These are phyloP conservation scores for Comarum palustre DNA, from an alignment of 306 rosid genomes.

Conservation along the genomic window DNA sequence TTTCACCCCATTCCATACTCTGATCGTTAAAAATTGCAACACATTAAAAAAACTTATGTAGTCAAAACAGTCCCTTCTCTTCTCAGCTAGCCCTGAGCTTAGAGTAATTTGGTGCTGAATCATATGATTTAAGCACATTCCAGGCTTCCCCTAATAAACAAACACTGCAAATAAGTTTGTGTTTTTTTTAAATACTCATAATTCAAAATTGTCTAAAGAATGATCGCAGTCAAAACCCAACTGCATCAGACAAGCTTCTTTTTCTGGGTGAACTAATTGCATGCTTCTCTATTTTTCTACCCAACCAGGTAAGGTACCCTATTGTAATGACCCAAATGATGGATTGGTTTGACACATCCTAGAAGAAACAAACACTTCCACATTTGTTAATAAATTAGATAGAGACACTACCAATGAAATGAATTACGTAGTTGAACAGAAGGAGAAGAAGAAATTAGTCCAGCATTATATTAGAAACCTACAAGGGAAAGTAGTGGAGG, in stretches of 20 bases:
- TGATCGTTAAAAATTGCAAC: not conserved
- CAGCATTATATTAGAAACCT: not conserved
- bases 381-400: not conserved
- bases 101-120: not conserved
- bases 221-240: not conserved
- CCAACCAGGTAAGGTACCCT: not conserved
- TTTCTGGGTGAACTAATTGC: not conserved
- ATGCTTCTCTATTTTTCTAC: not conserved
- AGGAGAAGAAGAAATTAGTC: not conserved
- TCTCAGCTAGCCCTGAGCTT: not conserved
- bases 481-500: not conserved
- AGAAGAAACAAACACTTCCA: not conserved
- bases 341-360: not conserved
- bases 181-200: not conserved
- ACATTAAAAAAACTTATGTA: not conserved
- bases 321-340: not conserved
- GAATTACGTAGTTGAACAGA: not conserved
- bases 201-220: not conserved
- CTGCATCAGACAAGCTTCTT: not conserved
- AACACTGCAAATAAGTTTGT: slow-evolving; percentile 1
- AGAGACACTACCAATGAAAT: not conserved
- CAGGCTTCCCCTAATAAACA: not conserved
- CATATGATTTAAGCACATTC: not conserved
- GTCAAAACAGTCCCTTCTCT: not conserved
- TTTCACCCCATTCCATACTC: not conserved